Evolutionary conservation across 208 protist genomes (phyloP), one percentile per base, ranked within the genome.

Genomic region (Acanthamoeba divionensis): DNA sequence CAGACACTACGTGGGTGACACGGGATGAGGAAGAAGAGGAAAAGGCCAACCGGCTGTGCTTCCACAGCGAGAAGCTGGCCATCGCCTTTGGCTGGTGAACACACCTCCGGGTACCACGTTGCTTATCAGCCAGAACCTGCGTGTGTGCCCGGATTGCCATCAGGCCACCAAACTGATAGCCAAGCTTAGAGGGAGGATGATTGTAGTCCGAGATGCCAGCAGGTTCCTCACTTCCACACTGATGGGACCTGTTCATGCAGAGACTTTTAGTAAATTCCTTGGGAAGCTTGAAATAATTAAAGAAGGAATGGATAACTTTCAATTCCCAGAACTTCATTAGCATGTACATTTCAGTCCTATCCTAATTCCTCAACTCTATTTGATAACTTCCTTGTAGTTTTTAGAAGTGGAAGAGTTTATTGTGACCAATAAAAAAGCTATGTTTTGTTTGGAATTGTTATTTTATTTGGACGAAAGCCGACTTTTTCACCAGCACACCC

Each of bases 111-210:
- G 66, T 3, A 63, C 86, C 29, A 33, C 86, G 33, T 24, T 90
- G n/a, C 57, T 21, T 2, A 41, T 90, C 0, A 41, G 18, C 29
- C 29, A 85, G 2, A 90, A 90, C 48, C 33, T 90, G n/a, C 33
- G 86, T 8, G 65, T 90, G 24, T 90, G 86, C 65, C 69, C 69
- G 3, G 86, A 90, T 36, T 90, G 86, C 57, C 86, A 90, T 33
- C 50, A 50, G 6, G 86, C 67, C 33, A 90, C 67, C 36, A 90
- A 90, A 45, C 82, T 83, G 31, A 90, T 90, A 12, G 33, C 66
- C 5, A 24, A 29, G 15, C 21, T 90, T 12, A 77, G 13, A 0
- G 8, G n/a, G 10, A n/a, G 86, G 15, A 47, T 62, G 45, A 85
- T 90, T 83, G 57, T 65, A n/a, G 66, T 90, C 41, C 12, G 86